A percentile compares a stretch with the other conserved stretches of the same genome.
Conservation (phyloP, 306 rosid genomes). For the Dryas octopetala region DNA sequence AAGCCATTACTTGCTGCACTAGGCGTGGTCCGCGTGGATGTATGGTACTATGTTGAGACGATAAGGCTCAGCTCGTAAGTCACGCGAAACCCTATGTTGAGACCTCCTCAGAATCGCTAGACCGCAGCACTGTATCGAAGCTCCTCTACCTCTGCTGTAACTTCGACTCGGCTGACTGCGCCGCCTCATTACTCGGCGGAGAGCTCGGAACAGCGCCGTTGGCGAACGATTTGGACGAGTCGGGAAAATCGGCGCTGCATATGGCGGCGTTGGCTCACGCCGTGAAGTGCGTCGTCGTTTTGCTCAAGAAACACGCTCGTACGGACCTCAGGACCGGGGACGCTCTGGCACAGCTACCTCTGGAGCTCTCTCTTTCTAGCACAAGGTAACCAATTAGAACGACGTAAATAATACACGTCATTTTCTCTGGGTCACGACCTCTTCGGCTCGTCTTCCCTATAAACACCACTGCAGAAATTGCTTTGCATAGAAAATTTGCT, state of each 20-base stretch:
- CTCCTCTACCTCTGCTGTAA: conserved; percentile 45
- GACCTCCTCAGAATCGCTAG: conserved; percentile 14
- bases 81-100: conserved; percentile 17
- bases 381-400: conserved; percentile 28
- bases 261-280: conserved; percentile 42
- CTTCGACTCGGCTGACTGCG: conserved; percentile 41
- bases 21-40: too few species aligned
- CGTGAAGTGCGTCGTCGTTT: conserved; percentile 36
- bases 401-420: conserved; percentile 18
- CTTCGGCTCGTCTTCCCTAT: conserved; percentile 2
- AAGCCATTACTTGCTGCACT: too few species aligned
- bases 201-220: conserved; percentile 34
- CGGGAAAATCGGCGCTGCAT: conserved; percentile 35
- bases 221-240: conserved; percentile 33
- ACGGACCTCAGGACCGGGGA: conserved; percentile 44
- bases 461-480: conserved; percentile 9
- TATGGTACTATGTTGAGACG: conserved; percentile 5
- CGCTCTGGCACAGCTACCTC: conserved; percentile 33
- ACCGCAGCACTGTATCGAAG: conserved; percentile 28
- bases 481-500: conserved; percentile 11
- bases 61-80: conserved; percentile 21
- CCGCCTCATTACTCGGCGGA: conserved; percentile 34
- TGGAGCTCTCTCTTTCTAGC: conserved; percentile 42
- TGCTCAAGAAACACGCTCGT: conserved; percentile 41
- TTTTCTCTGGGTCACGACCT: conserved; percentile 21